phyloP scores from a whole-genome alignment of 1,284 basidiomycete genomes.

The Peniophora sp. region DNA sequence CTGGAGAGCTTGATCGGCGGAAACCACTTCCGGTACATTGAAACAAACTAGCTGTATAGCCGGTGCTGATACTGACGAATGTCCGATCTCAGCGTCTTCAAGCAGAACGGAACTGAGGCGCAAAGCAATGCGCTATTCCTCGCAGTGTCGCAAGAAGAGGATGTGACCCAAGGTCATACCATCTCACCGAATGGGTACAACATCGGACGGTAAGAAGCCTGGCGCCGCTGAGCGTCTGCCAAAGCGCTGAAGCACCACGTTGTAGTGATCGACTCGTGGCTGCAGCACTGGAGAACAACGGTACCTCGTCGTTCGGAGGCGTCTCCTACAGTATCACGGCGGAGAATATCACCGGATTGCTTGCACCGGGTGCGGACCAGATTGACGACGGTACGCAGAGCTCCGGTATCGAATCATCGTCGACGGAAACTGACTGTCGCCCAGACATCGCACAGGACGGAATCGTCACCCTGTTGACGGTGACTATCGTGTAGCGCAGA shows the following conservation, averaged over 20 bases:
- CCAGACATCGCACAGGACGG: conserved; percentile 40
- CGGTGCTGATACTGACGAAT: background rate
- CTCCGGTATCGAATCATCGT: background rate
- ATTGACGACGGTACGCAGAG: conserved; percentile 32
- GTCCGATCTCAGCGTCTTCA: conserved; percentile 43
- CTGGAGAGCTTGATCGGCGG: conserved; percentile 57
- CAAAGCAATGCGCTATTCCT: conserved; percentile 61
- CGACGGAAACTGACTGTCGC: background rate
- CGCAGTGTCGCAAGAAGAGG: conserved; percentile 64
- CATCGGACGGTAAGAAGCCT: conserved; percentile 30
- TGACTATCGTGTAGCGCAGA: conserved; percentile 21
- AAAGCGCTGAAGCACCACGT: background rate
- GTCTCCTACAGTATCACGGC: conserved; percentile 42
- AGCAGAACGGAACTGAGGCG: conserved; percentile 59
- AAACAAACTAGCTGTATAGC: too few relatives aligned
- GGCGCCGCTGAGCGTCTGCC: background rate
- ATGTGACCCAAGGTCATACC: conserved; percentile 35
- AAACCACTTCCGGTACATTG: conserved; percentile 50
- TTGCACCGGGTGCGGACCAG: conserved; percentile 40
- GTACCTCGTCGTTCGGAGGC: conserved; percentile 32
- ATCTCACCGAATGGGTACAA: conserved; percentile 51
- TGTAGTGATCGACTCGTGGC: conserved; percentile 35
- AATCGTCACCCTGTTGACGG: conserved; percentile 36
- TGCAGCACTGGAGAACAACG: conserved; percentile 29
- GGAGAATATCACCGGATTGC: conserved; percentile 40